phyloP scores from a whole-genome alignment of 148 eudicot species.

The Heliamphora exappendiculata region DNA sequence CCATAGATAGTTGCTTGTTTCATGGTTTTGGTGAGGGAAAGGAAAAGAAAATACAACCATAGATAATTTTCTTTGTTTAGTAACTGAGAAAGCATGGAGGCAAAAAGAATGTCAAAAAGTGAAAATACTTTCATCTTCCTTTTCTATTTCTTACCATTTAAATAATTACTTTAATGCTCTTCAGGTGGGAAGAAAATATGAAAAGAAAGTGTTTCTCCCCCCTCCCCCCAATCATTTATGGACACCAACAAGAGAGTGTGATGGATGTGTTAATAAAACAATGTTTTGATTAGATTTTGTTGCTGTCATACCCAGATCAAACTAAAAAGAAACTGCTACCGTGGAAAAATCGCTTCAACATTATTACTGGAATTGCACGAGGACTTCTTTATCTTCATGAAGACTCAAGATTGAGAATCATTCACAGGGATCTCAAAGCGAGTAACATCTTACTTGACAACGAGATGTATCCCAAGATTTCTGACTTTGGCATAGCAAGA shows the following conservation, averaged over 20 bases:
- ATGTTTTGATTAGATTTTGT: conserved; percentile 1
- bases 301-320: conserved; percentile 18
- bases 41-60: not conserved
- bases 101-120: not conserved
- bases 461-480: conserved; percentile 31
- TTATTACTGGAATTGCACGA: conserved; percentile 26
- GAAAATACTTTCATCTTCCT: not conserved
- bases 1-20: not conserved
- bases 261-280: not conserved
- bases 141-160: not conserved
- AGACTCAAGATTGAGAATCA: conserved; percentile 34
- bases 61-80: not conserved
- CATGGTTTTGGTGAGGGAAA: not conserved
- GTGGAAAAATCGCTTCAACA: conserved; percentile 26
- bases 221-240: not conserved
- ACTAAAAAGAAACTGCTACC: conserved; percentile 14
- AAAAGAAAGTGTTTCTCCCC: not conserved
- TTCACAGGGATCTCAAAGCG: conserved; percentile 34
- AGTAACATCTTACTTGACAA: conserved; percentile 31
- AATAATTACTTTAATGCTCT: no score
- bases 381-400: conserved; percentile 33
- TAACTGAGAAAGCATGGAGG: not conserved
- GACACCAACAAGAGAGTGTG: not conserved
- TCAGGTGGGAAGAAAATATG: not conserved
- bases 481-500: conserved; percentile 37